Evolutionary conservation across 257 asterid species (phyloP), one percentile per base, ranked within the genome.

Genomic region (Lantana camara): DNA sequence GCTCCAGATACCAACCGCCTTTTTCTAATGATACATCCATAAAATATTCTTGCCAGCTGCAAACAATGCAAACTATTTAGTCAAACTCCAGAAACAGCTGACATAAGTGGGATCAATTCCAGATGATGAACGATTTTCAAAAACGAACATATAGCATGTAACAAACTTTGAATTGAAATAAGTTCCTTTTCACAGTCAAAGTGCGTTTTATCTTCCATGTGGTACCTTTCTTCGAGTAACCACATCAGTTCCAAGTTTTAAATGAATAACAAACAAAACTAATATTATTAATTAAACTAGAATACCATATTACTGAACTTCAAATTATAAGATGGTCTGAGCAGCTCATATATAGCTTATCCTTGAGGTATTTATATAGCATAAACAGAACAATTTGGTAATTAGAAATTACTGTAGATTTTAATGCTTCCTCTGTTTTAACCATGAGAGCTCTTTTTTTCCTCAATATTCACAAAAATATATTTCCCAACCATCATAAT

Each of bases 21-120:
- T 73, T 85, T 80, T 93, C 99, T 75, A 87, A 63, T 44, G 95
- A 81, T 42, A 81, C 80, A 75, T 87, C 97, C 85, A 70, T 79
- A 73, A 85, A 81, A 70, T 83, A 93, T 52, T 85, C 96, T 71
- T 76, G 72, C 97, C 98, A 93, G 35, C 98, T 92, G 84, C 74
- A 77, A 72, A 67, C 46, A 57, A 35, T 48, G 65, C 10, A 49
- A 70, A n/a, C n/a, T n/a, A n/a, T n/a, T 47, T 27, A 35, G 55
- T 40, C 24, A 37, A 29, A 38, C 8, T 34, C 32, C 23, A 14
- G 32, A 56, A 35, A 16, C 11, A 35, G 20, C 44, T n/a, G 56
- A 16, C 11, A 35, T 55, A 45, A 49, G 41, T 38, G 16, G 46
- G 16, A 13, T 0, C 19, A 57, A 56, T n/a, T 21, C 34, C 63